Evolutionary conservation across 2,329 filamentous ascomycete genomes (phyloP).

Genomic region (Pseudogymnoascus sp.): DNA sequence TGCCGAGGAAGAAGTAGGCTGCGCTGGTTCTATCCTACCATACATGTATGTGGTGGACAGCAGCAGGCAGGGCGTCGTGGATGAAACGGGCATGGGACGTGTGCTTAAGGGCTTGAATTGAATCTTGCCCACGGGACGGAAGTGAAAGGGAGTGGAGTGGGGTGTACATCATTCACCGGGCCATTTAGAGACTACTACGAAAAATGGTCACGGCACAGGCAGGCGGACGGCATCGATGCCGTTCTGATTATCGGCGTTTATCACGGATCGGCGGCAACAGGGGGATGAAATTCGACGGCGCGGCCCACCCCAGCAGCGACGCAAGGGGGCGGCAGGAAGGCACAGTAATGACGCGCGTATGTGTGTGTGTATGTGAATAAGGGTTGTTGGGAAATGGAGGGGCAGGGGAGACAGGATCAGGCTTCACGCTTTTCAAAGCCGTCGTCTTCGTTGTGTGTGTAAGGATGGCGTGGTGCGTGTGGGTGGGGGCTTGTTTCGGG

Average conservation of each 20-base stretch:
- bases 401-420: not conserved
- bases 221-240: not conserved
- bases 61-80: not conserved
- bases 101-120: not conserved
- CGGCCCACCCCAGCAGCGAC: not conserved
- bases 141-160: not conserved
- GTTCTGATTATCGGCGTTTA: constrained; percentile 7
- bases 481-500: not conserved
- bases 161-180: not conserved
- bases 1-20: constrained; percentile 40
- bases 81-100: not conserved
- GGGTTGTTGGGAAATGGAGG: not conserved
- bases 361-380: not conserved
- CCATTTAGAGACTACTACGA: not conserved
- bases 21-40: too few relatives aligned
- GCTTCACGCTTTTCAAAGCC: not conserved
- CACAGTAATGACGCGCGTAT: not conserved
- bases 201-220: not conserved
- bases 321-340: not conserved
- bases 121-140: not conserved
- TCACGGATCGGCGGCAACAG: not conserved
- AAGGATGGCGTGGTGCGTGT: not conserved
- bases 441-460: not conserved
- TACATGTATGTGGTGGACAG: too few relatives aligned
- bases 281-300: not conserved